Evolutionary conservation across 768 basidiomycete genomes (phyloP), one percentile per base, ranked within the genome.

Genomic region (Auricularia sp.): DNA sequence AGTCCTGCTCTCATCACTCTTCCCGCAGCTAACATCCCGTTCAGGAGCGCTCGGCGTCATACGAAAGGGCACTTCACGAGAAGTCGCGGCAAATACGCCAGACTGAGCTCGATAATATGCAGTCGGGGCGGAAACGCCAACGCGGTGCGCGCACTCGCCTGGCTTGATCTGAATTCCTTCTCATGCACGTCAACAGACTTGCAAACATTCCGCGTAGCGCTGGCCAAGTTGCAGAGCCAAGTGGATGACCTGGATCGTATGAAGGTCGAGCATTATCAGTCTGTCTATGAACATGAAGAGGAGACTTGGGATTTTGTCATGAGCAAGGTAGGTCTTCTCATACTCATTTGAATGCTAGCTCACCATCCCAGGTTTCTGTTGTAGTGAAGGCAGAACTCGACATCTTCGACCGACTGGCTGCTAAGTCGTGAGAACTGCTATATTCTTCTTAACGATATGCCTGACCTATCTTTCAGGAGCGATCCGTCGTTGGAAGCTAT

Each of bases 301-400:
- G 88, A 96, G 74, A 89, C 93, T n/a, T 98, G 95, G 95, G 86
- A 94, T 70, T 84, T 85, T 14, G 92, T 96, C 5, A 86, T 95
- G 73, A 84, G 81, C 67, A 96, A 95, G 80, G 89, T 90, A 68
- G 10, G 35, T 45, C 61, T 62, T 45, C 44, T 14, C 64, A 24
- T 44, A 33, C 62, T n/a, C 29, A 29, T 29, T 29, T 29, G 29
- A 29, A 29, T 29, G 29, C 29, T 29, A 29, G 18, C 54, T 36
- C 65, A 66, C 54, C 14, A 11, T 8, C 39, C 44, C 64, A 90
- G 89, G 80, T 87, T 62, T 93, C 88, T 71, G 81, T 94, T 37
- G 88, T 88, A 2, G 89, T 96, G 63, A 87, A 94, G 63, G 92
- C 92, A 37, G 89, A 92, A 14, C 86, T 98, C 82, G 94, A 98